Percentiles rank a stretch among this genome's conserved stretches.
These are phyloP conservation scores for Pseudonitzschia pungens DNA, from an alignment of 108 stramenopile species.

Conservation along the genomic window DNA sequence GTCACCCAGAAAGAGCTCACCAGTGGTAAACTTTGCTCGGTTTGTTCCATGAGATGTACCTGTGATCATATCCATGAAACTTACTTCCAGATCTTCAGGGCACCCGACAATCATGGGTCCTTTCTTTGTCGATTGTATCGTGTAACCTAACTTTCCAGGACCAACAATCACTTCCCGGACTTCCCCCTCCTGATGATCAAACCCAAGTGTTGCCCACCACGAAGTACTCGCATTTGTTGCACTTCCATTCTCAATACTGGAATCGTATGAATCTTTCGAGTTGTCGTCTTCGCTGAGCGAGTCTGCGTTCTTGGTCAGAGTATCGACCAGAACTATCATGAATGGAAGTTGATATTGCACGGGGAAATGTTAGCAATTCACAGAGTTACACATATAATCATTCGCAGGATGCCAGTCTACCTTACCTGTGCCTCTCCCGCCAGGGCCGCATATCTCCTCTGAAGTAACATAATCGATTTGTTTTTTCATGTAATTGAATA, in stretches of 20 bases:
- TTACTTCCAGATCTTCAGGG: neutral
- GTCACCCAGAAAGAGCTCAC: conserved; percentile 1
- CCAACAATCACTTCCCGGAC: conserved; percentile 1
- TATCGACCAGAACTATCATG: neutral
- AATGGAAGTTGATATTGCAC: neutral
- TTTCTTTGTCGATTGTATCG: conserved; percentile 7
- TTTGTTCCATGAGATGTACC: neutral
- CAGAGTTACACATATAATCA: neutral
- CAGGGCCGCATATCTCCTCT: too few relatives aligned
- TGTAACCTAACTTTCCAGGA: conserved; percentile 8
- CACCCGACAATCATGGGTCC: conserved; percentile 8
- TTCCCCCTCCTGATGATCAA: conserved; percentile 1
- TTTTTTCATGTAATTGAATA: neutral
- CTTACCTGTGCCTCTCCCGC: neutral
- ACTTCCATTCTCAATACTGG: neutral
- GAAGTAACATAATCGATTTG: too few relatives aligned
- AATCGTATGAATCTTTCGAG: neutral
- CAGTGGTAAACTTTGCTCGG: neutral
- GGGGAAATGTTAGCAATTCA: neutral
- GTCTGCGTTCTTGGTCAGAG: neutral
- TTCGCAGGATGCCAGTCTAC: neutral
- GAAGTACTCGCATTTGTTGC: neutral
- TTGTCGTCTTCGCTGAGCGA: neutral
- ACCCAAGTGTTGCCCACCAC: conserved; percentile 1
- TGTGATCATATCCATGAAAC: neutral